Evolutionary conservation across 176 grass and related monocot species (phyloP).

Genomic region (Raddia guianensis): DNA sequence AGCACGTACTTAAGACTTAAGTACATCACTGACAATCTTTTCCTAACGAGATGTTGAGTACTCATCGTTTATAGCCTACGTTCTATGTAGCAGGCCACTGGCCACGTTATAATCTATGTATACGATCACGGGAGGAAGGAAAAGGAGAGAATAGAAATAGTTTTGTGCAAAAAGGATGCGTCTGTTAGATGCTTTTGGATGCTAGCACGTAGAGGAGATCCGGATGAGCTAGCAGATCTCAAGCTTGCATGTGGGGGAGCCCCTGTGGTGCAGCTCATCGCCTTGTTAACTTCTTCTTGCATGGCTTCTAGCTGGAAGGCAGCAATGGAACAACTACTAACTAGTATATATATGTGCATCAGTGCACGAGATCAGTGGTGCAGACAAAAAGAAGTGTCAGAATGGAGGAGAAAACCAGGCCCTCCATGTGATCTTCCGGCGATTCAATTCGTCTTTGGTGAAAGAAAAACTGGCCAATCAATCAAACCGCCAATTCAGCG

Average conservation of each 20-base stretch:
- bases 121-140: not conserved
- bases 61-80: not conserved
- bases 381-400: conserved; percentile 29
- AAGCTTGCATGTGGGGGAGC: conserved; percentile 37
- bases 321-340: not conserved
- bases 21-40: not conserved
- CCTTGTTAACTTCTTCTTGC: conserved; percentile 4
- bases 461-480: not conserved
- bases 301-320: conserved; percentile 28
- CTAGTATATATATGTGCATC: not conserved
- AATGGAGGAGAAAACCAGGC: not conserved
- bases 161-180: conserved; percentile 10
- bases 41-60: not conserved
- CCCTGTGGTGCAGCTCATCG: not conserved
- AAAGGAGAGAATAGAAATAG: not conserved
- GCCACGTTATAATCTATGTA: not conserved
- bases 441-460: not conserved
- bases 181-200: conserved; percentile 44
- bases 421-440: conserved; percentile 7
- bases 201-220: conserved; percentile 45
- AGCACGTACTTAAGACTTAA: not conserved
- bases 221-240: conserved; percentile 50
- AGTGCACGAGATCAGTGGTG: conserved; percentile 5
- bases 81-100: not conserved
- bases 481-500: not conserved